phyloP scores from a whole-genome alignment of 176 grass and related monocot genomes.

The Paspalum notatum region DNA sequence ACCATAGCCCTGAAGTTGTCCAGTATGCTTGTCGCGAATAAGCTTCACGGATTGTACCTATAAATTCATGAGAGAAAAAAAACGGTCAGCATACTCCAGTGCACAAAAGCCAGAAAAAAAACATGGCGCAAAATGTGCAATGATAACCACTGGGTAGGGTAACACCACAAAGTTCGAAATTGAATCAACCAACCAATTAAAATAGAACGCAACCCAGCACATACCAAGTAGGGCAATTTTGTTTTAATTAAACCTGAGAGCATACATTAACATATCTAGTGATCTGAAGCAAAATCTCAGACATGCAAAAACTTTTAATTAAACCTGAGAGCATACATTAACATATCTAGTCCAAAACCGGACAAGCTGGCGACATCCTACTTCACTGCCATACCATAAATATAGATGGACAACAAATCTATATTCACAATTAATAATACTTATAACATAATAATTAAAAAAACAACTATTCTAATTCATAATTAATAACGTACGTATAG shows the following conservation, averaged over 20 bases:
- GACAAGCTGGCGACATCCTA: no score
- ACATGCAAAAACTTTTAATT: no score
- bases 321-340: no score
- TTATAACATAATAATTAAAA: no score
- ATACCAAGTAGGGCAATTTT: not conserved
- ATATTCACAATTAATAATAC: no score
- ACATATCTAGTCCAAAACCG: no score
- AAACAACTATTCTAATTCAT: not conserved
- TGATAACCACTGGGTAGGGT: not conserved
- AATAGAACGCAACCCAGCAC: not conserved
- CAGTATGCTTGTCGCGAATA: conserved; percentile 75
- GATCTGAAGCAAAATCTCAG: not conserved
- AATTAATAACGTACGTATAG: not conserved
- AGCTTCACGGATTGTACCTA: conserved; percentile 77
- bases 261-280: not conserved
- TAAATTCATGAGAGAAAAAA: conserved; percentile 10
- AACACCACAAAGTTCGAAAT: not conserved
- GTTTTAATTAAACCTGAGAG: not conserved
- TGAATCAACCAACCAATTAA: not conserved
- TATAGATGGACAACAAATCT: no score
- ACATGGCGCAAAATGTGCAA: not conserved
- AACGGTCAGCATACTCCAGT: not conserved
- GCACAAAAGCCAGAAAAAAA: not conserved
- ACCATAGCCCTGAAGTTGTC: conserved; percentile 81
- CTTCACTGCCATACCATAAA: no score